A percentile compares a stretch with the other conserved stretches of the same genome.
These are phyloP conservation scores for Colletotrichum brevisporum DNA, from an alignment of 2,329 filamentous ascomycete species.

Conservation along the genomic window DNA sequence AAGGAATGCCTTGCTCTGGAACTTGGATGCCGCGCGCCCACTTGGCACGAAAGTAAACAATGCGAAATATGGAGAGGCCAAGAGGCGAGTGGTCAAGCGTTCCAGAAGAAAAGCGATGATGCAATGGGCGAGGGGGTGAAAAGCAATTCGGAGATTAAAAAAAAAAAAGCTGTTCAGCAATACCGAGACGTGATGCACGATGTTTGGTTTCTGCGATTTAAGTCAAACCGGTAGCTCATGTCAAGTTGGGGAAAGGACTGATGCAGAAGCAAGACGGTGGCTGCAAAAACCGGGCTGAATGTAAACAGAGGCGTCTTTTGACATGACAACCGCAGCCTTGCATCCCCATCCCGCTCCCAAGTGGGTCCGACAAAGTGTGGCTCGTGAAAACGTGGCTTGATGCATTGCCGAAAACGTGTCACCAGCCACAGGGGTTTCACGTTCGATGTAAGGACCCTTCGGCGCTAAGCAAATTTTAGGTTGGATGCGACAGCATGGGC, in stretches of 20 bases:
- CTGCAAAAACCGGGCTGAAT: slow-evolving; percentile 24
- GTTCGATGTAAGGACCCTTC: slow-evolving; percentile 27
- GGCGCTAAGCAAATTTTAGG: slow-evolving; percentile 38
- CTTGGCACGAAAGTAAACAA: slow-evolving; percentile 40
- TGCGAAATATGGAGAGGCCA: slow-evolving; percentile 36
- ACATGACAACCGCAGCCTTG: slow-evolving; percentile 48
- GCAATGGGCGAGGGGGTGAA: neutral
- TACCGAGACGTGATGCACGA: neutral
- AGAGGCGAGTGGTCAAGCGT: slow-evolving; percentile 3
- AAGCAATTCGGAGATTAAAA: slow-evolving; percentile 8
- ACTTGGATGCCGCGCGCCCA: slow-evolving; percentile 31
- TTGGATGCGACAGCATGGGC: slow-evolving; percentile 34
- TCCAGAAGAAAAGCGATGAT: slow-evolving; percentile 9
- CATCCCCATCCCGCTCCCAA: slow-evolving; percentile 26
- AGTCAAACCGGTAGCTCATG: slow-evolving; percentile 12
- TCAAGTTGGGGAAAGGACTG: slow-evolving; percentile 16
- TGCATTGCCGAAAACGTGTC: slow-evolving; percentile 5
- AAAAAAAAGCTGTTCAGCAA: neutral
- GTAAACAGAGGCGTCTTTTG: slow-evolving; percentile 40
- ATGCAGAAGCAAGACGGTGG: slow-evolving; percentile 23
- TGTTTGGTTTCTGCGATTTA: neutral
- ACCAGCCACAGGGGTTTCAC: slow-evolving; percentile 36
- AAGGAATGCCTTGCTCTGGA: slow-evolving; percentile 39
- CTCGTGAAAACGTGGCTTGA: slow-evolving; percentile 27
- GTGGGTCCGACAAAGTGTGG: neutral